Evolutionary conservation across 2,329 filamentous ascomycete species (phyloP).

Genomic region (Clonostachys sp.): DNA sequence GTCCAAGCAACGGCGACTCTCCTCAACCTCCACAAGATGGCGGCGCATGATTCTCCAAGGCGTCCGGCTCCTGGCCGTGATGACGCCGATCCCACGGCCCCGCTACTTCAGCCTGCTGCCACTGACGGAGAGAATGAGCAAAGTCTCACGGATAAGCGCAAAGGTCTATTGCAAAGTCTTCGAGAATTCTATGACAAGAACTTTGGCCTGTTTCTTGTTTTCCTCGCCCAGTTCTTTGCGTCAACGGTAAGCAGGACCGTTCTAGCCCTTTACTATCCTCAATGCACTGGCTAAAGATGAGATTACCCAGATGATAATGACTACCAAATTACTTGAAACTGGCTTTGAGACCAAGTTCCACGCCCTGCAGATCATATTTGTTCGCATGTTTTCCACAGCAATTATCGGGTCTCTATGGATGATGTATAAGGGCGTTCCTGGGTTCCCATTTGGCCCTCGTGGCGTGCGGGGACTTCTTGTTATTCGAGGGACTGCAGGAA

Average conservation of each 20-base stretch:
- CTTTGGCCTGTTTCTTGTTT: constrained; percentile 30
- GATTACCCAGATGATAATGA: constrained; percentile 30
- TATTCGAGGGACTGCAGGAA: constrained; percentile 58
- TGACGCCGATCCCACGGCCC: no score
- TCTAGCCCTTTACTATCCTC: not conserved
- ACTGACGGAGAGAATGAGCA: no score
- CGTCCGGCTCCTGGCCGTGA: no score
- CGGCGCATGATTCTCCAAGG: no score
- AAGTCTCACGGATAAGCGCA: no score
- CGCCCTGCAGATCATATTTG: constrained; percentile 35
- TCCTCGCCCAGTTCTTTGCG: constrained; percentile 31
- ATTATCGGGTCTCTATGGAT: constrained; percentile 30
- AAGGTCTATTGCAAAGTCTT: no score
- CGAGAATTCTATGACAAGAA: constrained; percentile 40
- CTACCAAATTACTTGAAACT: constrained; percentile 27
- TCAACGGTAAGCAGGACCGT: constrained; percentile 23
- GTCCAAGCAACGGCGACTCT: no score
- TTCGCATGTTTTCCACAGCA: constrained; percentile 31
- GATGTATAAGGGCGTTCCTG: constrained; percentile 39
- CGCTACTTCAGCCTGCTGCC: no score
- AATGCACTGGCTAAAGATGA: not conserved
- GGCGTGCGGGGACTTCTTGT: constrained; percentile 60
- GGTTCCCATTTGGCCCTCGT: constrained; percentile 63
- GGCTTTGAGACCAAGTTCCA: constrained; percentile 27
- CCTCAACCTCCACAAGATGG: no score